Conservation (phyloP, 805 yeast genomes). For the Phaffomyces thermotolerans region DNA sequence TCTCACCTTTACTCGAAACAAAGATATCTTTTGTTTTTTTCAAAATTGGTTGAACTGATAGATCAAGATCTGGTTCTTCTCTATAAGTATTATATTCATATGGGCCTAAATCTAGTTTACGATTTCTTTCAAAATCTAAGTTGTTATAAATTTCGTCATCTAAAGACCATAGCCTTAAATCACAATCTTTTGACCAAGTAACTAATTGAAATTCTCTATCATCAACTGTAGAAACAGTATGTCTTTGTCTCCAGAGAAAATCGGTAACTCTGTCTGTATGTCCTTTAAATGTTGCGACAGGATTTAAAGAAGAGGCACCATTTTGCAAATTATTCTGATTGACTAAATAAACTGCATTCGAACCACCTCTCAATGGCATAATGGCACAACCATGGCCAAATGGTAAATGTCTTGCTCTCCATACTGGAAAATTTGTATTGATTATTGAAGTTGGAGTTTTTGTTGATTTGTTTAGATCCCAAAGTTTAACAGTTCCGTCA, state of each 20-base stretch:
- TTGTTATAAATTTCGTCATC: slow-evolving; percentile 40
- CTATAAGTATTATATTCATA: slow-evolving; percentile 43
- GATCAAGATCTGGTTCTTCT: slow-evolving; percentile 39
- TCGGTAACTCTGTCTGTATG: slow-evolving; percentile 83
- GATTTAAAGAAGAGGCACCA: slow-evolving; percentile 35
- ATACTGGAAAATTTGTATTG: slow-evolving; percentile 73
- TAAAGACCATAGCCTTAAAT: slow-evolving; percentile 75
- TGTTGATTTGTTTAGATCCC: slow-evolving; percentile 52
- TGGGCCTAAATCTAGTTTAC: slow-evolving; percentile 29
- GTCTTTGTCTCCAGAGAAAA: slow-evolving; percentile 76
- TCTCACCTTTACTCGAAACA: slow-evolving; percentile 32
- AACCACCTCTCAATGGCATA: slow-evolving; percentile 87
- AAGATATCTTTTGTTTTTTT: slow-evolving; percentile 33
- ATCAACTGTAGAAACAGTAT: slow-evolving; percentile 38
- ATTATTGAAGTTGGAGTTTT: slow-evolving; percentile 50
- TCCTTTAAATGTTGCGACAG: slow-evolving; percentile 62
- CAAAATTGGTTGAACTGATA: slow-evolving; percentile 25
- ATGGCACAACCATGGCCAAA: slow-evolving; percentile 84
- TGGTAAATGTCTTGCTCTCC: slow-evolving; percentile 83
- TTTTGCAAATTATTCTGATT: slow-evolving; percentile 18
- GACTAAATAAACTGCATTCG: slow-evolving; percentile 36
- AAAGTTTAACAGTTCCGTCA: slow-evolving; percentile 74
- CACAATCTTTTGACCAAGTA: slow-evolving; percentile 90
- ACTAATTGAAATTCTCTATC: slow-evolving; percentile 86
- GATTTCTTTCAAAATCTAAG: slow-evolving; percentile 35